A percentile compares a stretch with the other conserved stretches of the same genome.
Evolutionary conservation across 2,329 filamentous ascomycete species (phyloP).

Genomic region (Didymella glomerata): DNA sequence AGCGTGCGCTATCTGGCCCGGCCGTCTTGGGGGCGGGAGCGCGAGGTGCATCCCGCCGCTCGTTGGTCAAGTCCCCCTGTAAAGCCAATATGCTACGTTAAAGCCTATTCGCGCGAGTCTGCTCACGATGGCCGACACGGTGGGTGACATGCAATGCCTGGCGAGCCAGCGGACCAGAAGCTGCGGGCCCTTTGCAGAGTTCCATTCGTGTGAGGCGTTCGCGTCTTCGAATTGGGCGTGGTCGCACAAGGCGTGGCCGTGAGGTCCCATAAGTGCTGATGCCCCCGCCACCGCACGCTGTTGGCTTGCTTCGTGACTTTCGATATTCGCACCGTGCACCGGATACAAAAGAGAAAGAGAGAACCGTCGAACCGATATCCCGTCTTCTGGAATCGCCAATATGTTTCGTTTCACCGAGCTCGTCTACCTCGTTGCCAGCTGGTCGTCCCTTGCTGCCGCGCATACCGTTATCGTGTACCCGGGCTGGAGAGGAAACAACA

Average conservation of each 20-base stretch:
- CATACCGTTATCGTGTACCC: constrained; percentile 89
- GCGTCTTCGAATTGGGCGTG: constrained; percentile 23
- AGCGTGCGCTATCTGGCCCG: constrained; percentile 33
- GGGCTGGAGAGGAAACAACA: constrained; percentile 85
- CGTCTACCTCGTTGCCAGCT: constrained; percentile 44
- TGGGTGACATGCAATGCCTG: constrained; percentile 41
- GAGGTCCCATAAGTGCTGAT: constrained; percentile 39
- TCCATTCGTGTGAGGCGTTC: constrained; percentile 24
- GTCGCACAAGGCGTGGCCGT: constrained; percentile 33
- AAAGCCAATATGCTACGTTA: constrained; percentile 38
- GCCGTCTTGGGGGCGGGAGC: constrained; percentile 31
- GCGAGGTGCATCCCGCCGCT: constrained; percentile 40
- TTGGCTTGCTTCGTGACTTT: constrained; percentile 26
- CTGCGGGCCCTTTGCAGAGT: constrained; percentile 18
- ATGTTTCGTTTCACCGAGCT: constrained; percentile 49
- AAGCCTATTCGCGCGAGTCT: constrained; percentile 39
- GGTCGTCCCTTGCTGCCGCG: constrained; percentile 61
- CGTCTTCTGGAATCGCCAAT: constrained; percentile 18
- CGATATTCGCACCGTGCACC: constrained; percentile 13
- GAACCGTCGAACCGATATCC: constrained; percentile 1
- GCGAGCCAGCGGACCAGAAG: constrained; percentile 32
- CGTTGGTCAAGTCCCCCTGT: constrained; percentile 43
- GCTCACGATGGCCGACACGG: constrained; percentile 31
- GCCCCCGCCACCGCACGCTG: constrained; percentile 41
- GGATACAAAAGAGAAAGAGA: constrained; percentile 17